Conservation (phyloP, 192 early-diverging fungal genomes). For the Coemansia sp. region DNA sequence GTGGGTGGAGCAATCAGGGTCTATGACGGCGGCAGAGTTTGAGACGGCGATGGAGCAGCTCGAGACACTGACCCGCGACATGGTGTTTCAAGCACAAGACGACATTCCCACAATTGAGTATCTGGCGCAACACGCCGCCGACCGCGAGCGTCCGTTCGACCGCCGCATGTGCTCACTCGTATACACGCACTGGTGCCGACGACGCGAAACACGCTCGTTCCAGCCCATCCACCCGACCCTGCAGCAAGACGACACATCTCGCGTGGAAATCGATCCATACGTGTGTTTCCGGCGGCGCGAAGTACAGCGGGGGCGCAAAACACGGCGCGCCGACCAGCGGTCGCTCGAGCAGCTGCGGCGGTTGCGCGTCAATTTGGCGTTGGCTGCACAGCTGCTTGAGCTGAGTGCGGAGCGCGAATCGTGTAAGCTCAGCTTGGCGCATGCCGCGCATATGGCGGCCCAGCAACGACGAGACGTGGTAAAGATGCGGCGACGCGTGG, state of each 20-base stretch:
- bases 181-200: slow-evolving; percentile 45
- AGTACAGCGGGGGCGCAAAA: slow-evolving; percentile 82
- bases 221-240: slow-evolving; percentile 33
- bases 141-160: slow-evolving; percentile 34
- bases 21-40: slow-evolving; percentile 69
- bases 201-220: slow-evolving; percentile 23
- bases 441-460: slow-evolving; percentile 62
- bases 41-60: slow-evolving; percentile 78
- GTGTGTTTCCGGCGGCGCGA: slow-evolving; percentile 97
- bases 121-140: slow-evolving; percentile 36
- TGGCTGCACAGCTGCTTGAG: slow-evolving; percentile 74
- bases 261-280: slow-evolving; percentile 86
- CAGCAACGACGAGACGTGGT: slow-evolving; percentile 29
- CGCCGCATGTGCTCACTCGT: slow-evolving; percentile 9
- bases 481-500: slow-evolving; percentile 40
- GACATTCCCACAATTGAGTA: slow-evolving; percentile 45
- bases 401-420: slow-evolving; percentile 78
- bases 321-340: slow-evolving; percentile 79
- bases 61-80: slow-evolving; percentile 71
- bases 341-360: slow-evolving; percentile 83
- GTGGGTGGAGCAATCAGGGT: slow-evolving; percentile 55
- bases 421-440: slow-evolving; percentile 69
- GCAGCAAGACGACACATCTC: slow-evolving; percentile 64
- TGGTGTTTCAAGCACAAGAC: slow-evolving; percentile 44
- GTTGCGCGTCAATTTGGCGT: slow-evolving; percentile 77